Conservation (phyloP, 257 asterid species). For the Salvia miltiorrhiza region DNA sequence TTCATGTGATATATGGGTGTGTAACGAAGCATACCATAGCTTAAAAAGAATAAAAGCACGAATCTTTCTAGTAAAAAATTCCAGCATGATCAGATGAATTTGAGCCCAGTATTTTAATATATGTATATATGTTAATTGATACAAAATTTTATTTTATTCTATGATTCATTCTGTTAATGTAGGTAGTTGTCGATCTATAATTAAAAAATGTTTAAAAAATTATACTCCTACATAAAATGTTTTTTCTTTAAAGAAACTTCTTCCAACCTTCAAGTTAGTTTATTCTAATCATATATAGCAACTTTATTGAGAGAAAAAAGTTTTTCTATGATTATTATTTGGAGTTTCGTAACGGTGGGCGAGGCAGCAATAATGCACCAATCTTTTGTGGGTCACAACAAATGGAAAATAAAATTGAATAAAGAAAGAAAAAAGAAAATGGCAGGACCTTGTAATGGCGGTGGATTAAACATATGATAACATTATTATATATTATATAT, state of each 20-base stretch:
- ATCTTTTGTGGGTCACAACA: constrained; percentile 17
- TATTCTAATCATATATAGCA: not conserved
- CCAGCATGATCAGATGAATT: not conserved
- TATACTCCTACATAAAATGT: too few species aligned
- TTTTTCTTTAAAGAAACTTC: not conserved
- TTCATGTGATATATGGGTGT: too few species aligned
- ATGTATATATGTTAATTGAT: too few species aligned
- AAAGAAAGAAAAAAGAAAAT: not conserved
- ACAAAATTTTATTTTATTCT: not conserved
- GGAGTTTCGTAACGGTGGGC: not conserved
- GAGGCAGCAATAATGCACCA: not conserved
- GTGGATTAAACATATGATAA: not conserved
- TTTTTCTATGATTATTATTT: not conserved
- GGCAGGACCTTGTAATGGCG: not conserved
- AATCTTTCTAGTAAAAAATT: not conserved
- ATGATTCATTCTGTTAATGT: not conserved
- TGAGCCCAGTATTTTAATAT: not conserved
- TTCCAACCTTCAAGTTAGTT: constrained; percentile 2
- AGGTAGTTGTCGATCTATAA: too few species aligned
- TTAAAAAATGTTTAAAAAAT: too few species aligned
- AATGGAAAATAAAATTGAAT: not conserved
- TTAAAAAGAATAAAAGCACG: not conserved
- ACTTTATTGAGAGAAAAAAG: not conserved
- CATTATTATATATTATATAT: too few species aligned
- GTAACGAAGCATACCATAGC: not conserved